Conservation (phyloP, 139 green algal genomes). For the Auxenochlorella protothecoides region DNA sequence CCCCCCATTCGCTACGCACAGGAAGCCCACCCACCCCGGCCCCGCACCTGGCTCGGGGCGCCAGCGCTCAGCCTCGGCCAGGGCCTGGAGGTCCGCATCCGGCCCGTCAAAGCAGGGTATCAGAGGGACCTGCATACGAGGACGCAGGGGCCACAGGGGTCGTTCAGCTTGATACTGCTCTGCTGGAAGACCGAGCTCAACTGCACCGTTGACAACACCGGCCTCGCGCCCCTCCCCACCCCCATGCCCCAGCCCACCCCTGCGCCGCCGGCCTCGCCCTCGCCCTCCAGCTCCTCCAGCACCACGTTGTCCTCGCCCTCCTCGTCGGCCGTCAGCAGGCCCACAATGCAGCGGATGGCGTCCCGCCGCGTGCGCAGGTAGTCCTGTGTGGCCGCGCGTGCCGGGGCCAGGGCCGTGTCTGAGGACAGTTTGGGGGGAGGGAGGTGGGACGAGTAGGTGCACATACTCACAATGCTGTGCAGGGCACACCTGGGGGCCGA, state of each 20-base stretch:
- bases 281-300: slow-evolving; percentile 52
- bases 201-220: too few relatives aligned
- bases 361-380: slow-evolving; percentile 72
- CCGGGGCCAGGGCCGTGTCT: too few relatives aligned
- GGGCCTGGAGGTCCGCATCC: slow-evolving; percentile 26
- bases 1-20: too few relatives aligned
- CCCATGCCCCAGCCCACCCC: not conserved
- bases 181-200: too few relatives aligned
- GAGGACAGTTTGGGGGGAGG: too few relatives aligned
- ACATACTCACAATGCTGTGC: too few relatives aligned
- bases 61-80: slow-evolving; percentile 24
- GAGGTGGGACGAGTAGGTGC: too few relatives aligned
- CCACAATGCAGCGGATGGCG: slow-evolving; percentile 87
- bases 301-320: slow-evolving; percentile 26
- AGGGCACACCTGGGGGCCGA: too few relatives aligned
- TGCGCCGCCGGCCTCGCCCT: slow-evolving; percentile 4
- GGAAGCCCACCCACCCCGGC: too few relatives aligned
- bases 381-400: slow-evolving; percentile 39
- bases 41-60: slow-evolving; percentile 19
- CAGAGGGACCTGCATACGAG: too few relatives aligned
- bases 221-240: not conserved
- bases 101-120: slow-evolving; percentile 16
- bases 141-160: too few relatives aligned
- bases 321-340: slow-evolving; percentile 75
- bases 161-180: too few relatives aligned